Evolutionary conservation across 176 grass and related monocot genomes (phyloP).

Genomic region (Metroxylon sagu): DNA sequence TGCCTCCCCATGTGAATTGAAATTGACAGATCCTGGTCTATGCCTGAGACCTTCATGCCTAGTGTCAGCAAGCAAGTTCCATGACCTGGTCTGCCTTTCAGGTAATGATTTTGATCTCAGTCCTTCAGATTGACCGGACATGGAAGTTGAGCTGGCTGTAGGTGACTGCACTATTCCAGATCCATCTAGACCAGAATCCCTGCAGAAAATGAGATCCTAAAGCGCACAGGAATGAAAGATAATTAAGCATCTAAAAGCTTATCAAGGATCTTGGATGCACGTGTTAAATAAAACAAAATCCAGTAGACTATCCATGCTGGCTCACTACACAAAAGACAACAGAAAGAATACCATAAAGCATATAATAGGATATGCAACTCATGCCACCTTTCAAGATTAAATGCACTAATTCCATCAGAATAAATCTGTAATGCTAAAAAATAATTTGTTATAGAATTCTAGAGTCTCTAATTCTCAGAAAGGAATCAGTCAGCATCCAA

Average conservation of each 20-base stretch:
- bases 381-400: no score
- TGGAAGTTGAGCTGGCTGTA: neutral
- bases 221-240: neutral
- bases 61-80: slow-evolving; percentile 4
- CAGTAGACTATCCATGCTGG: neutral
- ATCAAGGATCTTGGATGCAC: neutral
- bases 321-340: no score
- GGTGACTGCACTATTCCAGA: neutral
- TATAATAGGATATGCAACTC: no score
- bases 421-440: no score
- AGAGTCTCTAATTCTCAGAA: no score
- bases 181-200: slow-evolving; percentile 8
- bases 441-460: no score
- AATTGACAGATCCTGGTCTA: neutral
- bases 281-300: neutral
- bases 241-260: neutral
- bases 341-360: no score
- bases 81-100: slow-evolving; percentile 20
- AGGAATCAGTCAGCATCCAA: no score
- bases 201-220: neutral
- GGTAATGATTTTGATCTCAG: neutral
- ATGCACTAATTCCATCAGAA: no score
- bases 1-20: neutral
- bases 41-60: neutral
- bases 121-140: slow-evolving; percentile 37